Evolutionary conservation across 352 stramenopile species (phyloP), one percentile per base, ranked within the genome.

Genomic region (Elongisporangium senticosum): DNA sequence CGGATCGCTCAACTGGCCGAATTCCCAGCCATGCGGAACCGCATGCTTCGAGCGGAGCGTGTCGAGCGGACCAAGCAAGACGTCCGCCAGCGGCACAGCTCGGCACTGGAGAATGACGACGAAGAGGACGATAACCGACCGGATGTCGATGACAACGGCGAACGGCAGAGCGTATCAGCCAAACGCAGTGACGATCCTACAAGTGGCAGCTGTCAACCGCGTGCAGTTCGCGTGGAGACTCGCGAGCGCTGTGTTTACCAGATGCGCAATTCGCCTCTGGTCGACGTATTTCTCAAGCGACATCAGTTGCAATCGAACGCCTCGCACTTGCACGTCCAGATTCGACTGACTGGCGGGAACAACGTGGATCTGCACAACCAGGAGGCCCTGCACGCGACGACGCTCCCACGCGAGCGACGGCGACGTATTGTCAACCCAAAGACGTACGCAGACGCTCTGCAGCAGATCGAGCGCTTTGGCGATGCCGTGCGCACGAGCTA

Each of bases 1-100:
- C 62, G 74, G 4, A 83, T 87, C 51, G 75, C 79, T 4, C 77
- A 64, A 2, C 65, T 89, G 4, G 67, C 69, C 2, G 77, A 86
- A 14, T 90, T 90, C 39, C 81, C 81, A 13, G 79, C 81, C 2
- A 83, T 90, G 67, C 55, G 77, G 7, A 89, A 90, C 59, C 76
- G 81, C 11, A 82, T 89, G 74, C 59, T 83, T 4, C 68, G 81
- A 33, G 71, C 75, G 1, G 81, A 90, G 53, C 76, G 78, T 1
- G 62, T 90, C 13, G 81, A 90, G 55, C 66, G 75, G 10, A 87
- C 79, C 1, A 74, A 83, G 55, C 64, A 83, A 49, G 72, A 82
- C 5, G 70, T 83, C 15, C 71, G 71, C 51, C 77, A 79, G 22
- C 81, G 73, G 11, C 77, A 86, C 17, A 59, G 59, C 11, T 52